Percentiles rank a stretch among this genome's conserved stretches.
phyloP scores from a whole-genome alignment of 345 rosid genomes.

The Cardamine occulta region DNA sequence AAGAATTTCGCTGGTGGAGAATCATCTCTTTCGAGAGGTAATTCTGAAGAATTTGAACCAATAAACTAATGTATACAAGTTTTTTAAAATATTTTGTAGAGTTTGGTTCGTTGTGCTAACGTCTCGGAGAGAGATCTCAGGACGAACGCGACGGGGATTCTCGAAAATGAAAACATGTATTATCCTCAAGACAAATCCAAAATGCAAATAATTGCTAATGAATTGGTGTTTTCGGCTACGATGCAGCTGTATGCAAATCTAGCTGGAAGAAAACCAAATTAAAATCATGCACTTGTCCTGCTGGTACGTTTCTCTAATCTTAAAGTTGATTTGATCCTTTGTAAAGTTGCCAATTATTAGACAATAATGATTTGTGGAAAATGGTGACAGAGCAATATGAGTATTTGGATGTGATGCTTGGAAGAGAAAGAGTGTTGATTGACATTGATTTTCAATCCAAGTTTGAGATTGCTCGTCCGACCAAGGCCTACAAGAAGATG shows the following conservation, averaged over 20 bases:
- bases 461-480: constrained; percentile 74
- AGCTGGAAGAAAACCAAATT: constrained; percentile 57
- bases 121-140: constrained; percentile 57
- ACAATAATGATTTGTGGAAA: not conserved
- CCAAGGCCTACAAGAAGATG: constrained; percentile 56
- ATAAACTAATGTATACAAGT: not conserved
- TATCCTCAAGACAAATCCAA: constrained; percentile 51
- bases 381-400: constrained; percentile 63
- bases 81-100: constrained; percentile 37
- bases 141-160: constrained; percentile 58
- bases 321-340: not conserved
- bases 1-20: not conserved
- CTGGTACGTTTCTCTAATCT: constrained; percentile 53
- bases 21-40: not conserved
- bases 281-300: constrained; percentile 40
- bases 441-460: constrained; percentile 78
- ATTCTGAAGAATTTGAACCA: constrained; percentile 13
- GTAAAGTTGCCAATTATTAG: not conserved
- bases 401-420: constrained; percentile 62
- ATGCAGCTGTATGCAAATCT: constrained; percentile 74
- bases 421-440: constrained; percentile 60
- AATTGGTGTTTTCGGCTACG: constrained; percentile 62
- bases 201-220: constrained; percentile 53
- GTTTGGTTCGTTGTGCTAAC: constrained; percentile 54
- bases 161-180: constrained; percentile 57